Evolutionary conservation across 2,329 filamentous ascomycete species (phyloP), one percentile per base, ranked within the genome.

Genomic region (Venturiaceae sp.): DNA sequence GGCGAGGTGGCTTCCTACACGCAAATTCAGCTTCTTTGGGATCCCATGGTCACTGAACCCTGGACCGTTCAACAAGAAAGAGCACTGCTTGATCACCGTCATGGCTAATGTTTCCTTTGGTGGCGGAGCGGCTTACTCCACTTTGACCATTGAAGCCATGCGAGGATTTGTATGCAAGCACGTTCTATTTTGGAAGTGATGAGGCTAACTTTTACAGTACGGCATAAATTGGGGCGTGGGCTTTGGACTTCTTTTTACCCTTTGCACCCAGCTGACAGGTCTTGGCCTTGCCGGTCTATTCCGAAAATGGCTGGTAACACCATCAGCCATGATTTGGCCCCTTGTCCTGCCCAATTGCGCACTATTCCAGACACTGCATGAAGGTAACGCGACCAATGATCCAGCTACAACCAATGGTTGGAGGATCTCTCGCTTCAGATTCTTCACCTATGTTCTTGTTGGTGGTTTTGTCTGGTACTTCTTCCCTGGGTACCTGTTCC

Each of bases 251-350:
- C 73, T 89, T 13, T 75, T 88, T 59, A 83, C 81, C 23, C 76
- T 90, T 16, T 86, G 83, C 7, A 87, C 83, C 1, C 87, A 88
- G 68, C 85, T 84, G 59, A 72, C 87, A 34, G 64, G 65, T 3
- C 59, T 65, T 37, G 64, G 59, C n/a, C 39, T 69, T 7, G 66
- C 67, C 4, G 67, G 67, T 4, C 28, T 67, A 11, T 67, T 67
- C 32, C 63, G 66, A 13, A 62, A 65, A 14, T 68, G 67, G 46
- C 34, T 68, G 44, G 59, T 65, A 53, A 41, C n/a, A 11, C 83
- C 82, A 3, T 83, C 85, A 0, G 82, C 86, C 9, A 88, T 90
- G 84, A 88, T 90, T 60, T 90, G 86, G 86, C 87, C 87, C 0
- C 78, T 76, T 1, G 86, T 83, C 54, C 74, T 90, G 26, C 84